Evolutionary conservation across 495 filamentous ascomycete species (phyloP), one percentile per base, ranked within the genome.

Genomic region (Penicillium fimorum): DNA sequence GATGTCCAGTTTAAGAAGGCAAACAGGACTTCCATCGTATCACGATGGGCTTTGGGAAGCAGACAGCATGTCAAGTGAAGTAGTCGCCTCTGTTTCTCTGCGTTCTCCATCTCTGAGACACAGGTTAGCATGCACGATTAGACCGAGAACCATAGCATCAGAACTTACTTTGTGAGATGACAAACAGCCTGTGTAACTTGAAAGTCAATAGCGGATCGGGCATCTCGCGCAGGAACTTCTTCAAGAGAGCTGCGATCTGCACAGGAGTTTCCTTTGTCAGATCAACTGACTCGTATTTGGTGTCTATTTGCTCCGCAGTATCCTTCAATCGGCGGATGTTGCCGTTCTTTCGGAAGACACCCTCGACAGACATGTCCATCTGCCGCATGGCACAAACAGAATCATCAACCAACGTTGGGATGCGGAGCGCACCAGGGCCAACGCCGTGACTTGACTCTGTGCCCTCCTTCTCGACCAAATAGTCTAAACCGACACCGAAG

Each of bases 331-430:
- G 87, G 64, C 88, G 87, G 68, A 99, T 97, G 67, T 97, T 97
- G 56, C 94, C 94, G 65, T 97, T 99, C 79, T 99, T 99, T 52
- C 94, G 88, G 82, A 99, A 99, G 45, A 99, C 93, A 65, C 95
- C 95, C 67, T 99, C 94, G 8, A 97, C 90, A 17, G 91, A 96
- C 81, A 99, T 96, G 72, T 99, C 94, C 92, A 97, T 99, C 66
- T 91, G 93, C 59, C 90, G 85, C 90, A 99, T 94, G 27, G 92
- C 90, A 5, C 89, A 89, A 13, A 97, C 84, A 25, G 92, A 84
- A 64, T 97, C 95, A 66, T 97, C 92, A 35, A 99, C 81, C 53
- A 99, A 79, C 2, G 88, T 86, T 13, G 94, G 94, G 38, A 97
- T 89, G 53, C 88, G 86, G 29, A 99, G 78, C 47, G 88, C 85